A percentile compares a stretch with the other conserved stretches of the same genome.
These are phyloP conservation scores for Calonectria hongkongensis DNA, from an alignment of 2,329 filamentous ascomycete species.

Conservation along the genomic window DNA sequence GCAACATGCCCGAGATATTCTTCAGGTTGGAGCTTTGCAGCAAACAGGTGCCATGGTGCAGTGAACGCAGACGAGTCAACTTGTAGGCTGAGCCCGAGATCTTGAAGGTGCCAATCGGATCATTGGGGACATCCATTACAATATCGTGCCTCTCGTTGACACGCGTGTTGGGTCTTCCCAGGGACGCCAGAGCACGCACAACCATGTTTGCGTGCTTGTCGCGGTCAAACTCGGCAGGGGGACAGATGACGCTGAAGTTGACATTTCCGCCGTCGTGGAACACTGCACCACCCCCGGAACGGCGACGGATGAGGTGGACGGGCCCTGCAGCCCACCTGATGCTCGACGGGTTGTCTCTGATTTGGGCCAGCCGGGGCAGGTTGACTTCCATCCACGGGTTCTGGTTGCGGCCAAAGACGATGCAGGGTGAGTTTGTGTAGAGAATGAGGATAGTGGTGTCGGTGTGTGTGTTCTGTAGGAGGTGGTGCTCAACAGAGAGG, in stretches of 20 bases:
- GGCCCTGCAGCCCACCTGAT: slow-evolving; percentile 53
- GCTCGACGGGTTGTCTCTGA: slow-evolving; percentile 46
- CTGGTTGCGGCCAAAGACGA: slow-evolving; percentile 96
- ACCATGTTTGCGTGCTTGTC: slow-evolving; percentile 96
- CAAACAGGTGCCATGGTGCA: slow-evolving; percentile 96
- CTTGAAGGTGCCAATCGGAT: slow-evolving; percentile 74
- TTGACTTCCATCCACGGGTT: slow-evolving; percentile 98
- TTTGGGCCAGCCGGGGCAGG: slow-evolving; percentile 73
- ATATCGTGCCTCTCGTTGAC: slow-evolving; percentile 97
- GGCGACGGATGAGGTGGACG: slow-evolving; percentile 83
- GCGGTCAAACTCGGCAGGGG: slow-evolving; percentile 84
- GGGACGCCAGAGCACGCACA: slow-evolving; percentile 82
- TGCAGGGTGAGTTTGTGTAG: slow-evolving; percentile 90
- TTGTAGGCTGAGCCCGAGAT: slow-evolving; percentile 97
- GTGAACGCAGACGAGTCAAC: slow-evolving; percentile 84
- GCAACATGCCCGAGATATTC: slow-evolving; percentile 81
- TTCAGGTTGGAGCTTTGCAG: slow-evolving; percentile 84
- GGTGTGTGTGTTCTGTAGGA: slow-evolving; percentile 83
- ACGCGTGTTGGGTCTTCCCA: slow-evolving; percentile 76
- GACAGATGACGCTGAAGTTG: slow-evolving; percentile 95
- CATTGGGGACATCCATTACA: slow-evolving; percentile 75
- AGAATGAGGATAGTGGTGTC: slow-evolving; percentile 88
- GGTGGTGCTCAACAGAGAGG: slow-evolving; percentile 93
- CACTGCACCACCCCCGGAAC: slow-evolving; percentile 93
- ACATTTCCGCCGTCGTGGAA: slow-evolving; percentile 96